phyloP scores from a whole-genome alignment of 768 basidiomycete genomes.

The Lentinula boryana region DNA sequence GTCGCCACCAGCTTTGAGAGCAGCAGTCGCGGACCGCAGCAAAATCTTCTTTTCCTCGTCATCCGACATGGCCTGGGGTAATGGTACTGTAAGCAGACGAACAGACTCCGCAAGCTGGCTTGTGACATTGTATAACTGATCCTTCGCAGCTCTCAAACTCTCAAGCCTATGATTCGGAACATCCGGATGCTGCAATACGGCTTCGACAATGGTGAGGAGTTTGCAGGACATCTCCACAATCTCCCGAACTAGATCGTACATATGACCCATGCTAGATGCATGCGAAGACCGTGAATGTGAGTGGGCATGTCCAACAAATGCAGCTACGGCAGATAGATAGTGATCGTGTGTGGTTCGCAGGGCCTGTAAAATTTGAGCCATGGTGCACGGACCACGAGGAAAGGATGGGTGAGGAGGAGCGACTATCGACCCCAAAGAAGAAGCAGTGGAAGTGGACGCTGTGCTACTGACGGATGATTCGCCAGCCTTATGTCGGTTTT shows the following conservation, averaged over 20 bases:
- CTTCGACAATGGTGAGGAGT: constrained; percentile 86
- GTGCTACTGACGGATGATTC: constrained; percentile 61
- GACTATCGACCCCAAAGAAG: constrained; percentile 52
- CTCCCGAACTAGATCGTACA: constrained; percentile 94
- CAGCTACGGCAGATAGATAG: constrained; percentile 90
- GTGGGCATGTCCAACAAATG: constrained; percentile 96
- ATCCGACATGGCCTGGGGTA: constrained; percentile 49
- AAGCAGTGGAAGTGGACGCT: constrained; percentile 65
- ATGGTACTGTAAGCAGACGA: constrained; percentile 58
- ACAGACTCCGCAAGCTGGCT: constrained; percentile 86
- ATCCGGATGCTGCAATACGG: constrained; percentile 72
- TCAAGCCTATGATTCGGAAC: constrained; percentile 58
- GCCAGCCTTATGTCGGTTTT: constrained; percentile 35
- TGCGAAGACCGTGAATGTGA: constrained; percentile 87
- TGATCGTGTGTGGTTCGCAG: constrained; percentile 84
- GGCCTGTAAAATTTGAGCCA: constrained; percentile 66
- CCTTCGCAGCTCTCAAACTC: constrained; percentile 66
- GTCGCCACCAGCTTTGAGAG: constrained; percentile 82
- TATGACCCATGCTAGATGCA: constrained; percentile 86
- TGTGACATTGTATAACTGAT: constrained; percentile 78
- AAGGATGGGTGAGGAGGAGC: constrained; percentile 47
- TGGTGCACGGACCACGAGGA: constrained; percentile 66
- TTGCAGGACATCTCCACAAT: constrained; percentile 92
- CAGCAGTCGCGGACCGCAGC: constrained; percentile 81
- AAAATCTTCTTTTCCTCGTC: constrained; percentile 78